Percentiles rank a stretch among this genome's conserved stretches.
phyloP scores from a whole-genome alignment of 768 basidiomycete genomes.

The Pleurotus eryngii region DNA sequence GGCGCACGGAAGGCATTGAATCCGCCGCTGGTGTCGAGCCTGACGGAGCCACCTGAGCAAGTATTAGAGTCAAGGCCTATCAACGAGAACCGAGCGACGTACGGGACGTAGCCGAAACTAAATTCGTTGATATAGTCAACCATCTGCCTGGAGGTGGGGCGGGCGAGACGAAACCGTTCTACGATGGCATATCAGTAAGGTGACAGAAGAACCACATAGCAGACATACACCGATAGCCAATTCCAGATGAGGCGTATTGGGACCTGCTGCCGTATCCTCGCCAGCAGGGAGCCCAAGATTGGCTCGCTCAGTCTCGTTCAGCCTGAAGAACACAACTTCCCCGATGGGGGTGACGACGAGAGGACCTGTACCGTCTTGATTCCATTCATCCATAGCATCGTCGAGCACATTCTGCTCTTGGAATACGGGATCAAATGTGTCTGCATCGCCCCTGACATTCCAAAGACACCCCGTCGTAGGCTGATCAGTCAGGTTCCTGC shows the following conservation, averaged over 20 bases:
- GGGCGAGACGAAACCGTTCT: slow-evolving; percentile 9
- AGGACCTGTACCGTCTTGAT: slow-evolving; percentile 13
- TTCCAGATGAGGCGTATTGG: slow-evolving; percentile 32
- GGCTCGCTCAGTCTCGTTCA: neutral
- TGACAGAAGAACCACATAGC: neutral
- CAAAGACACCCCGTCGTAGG: slow-evolving; percentile 1
- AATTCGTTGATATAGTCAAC: slow-evolving; percentile 11
- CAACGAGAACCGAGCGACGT: neutral
- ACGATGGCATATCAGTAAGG: neutral
- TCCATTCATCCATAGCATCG: slow-evolving; percentile 15
- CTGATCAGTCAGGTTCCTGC: slow-evolving; percentile 25
- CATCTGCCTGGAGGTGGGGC: slow-evolving; percentile 14
- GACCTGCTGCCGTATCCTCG: slow-evolving; percentile 34
- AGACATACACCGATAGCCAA: slow-evolving; percentile 26
- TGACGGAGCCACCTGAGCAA: slow-evolving; percentile 20
- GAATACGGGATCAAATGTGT: slow-evolving; percentile 13
- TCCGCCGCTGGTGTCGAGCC: slow-evolving; percentile 22
- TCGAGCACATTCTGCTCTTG: slow-evolving; percentile 9
- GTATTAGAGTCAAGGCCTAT: too few relatives aligned
- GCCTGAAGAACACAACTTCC: slow-evolving; percentile 2
- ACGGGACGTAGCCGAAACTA: slow-evolving; percentile 25
- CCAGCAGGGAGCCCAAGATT: slow-evolving; percentile 5
- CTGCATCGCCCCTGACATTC: slow-evolving; percentile 2
- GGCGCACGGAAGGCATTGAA: slow-evolving; percentile 23
- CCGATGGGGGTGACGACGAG: slow-evolving; percentile 9